Base-by-base conservation (phyloP, 257 asterid genomes). In the Ehretia macrophylla region DNA sequence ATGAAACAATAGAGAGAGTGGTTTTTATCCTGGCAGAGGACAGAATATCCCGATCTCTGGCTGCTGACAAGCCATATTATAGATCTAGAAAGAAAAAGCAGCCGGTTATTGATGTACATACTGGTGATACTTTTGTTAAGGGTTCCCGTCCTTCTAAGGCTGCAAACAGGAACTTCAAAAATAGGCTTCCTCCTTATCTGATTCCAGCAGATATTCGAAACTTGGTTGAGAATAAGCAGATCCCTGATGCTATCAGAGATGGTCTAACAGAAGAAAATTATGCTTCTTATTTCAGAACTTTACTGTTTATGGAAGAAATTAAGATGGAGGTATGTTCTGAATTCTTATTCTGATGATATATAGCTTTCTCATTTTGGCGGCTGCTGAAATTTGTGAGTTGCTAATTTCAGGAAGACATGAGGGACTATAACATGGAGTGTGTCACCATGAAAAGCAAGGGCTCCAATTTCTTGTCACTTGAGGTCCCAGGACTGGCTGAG, bases 401-500 rank as follows among this genome's bases (percentile, higher is more conserved):
- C 23, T 68, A 67, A 8, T 58, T 63, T 49, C 82, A 93, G 99
- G 92, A 85, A 64, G 89, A 89, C 68, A 86, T 93, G 95, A 70
- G 79, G 56, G 78, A 82, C 21, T 93, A 89, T 75, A 85, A 79
- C 75, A 89, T 89, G 97, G 94, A 78, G 76, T 17, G 32, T 37
- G 90, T 83, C 67, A 38, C 71, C 32, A 62, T 93, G 92, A 83
- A 61, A 70, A 78, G 69, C 21, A 80, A 62, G 68, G 65, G 72
- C 39, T 59, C 45, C 35, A 83, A 72, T 39, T 73, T 79, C 59
- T 73, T 93, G 72, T 65, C 90, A 42, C 95, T 93, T 48, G 94
- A 78, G 84, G 97, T 93, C 70, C 97, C 97, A 0, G 99, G 97
- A 53, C 77, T 93, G 72, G 99, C 99, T 19, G 99, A 93, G 82